phyloP scores from a whole-genome alignment of 169 alveolate genomes.

The Cytauxzoon felis region DNA sequence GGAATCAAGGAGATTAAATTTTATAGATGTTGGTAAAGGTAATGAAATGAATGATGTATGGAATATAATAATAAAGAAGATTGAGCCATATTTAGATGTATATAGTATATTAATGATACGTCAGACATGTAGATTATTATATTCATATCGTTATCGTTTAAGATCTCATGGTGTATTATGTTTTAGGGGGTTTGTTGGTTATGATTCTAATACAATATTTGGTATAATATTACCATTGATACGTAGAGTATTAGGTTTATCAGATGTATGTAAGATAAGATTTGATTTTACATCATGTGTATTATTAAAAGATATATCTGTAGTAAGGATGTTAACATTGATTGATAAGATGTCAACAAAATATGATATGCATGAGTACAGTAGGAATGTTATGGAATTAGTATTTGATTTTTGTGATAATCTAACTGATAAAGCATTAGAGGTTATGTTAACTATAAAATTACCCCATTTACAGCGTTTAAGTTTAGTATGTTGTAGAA shows the following conservation, averaged over 20 bases:
- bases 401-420: constrained; percentile 80
- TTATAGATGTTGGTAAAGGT: neutral
- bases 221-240: constrained; percentile 62
- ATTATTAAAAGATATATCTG: constrained; percentile 74
- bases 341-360: constrained; percentile 52
- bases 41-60: constrained; percentile 59
- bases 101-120: constrained; percentile 65
- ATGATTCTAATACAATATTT: constrained; percentile 60
- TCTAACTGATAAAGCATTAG: constrained; percentile 79
- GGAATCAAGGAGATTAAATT: no score
- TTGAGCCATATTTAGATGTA: constrained; percentile 73
- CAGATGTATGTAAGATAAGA: constrained; percentile 58
- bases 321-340: constrained; percentile 73
- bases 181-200: constrained; percentile 71
- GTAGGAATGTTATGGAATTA: constrained; percentile 71
- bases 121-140: constrained; percentile 69
- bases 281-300: constrained; percentile 78
- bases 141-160: constrained; percentile 59
- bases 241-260: constrained; percentile 42
- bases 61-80: constrained; percentile 52
- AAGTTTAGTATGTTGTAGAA: constrained; percentile 78
- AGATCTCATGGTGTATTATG: constrained; percentile 55
- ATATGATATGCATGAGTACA: constrained; percentile 60
- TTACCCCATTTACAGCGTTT: constrained; percentile 77
- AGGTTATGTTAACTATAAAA: constrained; percentile 77